phyloP scores from a whole-genome alignment of 1,139 yeast species.

The Zygotorulaspora mrakii region DNA sequence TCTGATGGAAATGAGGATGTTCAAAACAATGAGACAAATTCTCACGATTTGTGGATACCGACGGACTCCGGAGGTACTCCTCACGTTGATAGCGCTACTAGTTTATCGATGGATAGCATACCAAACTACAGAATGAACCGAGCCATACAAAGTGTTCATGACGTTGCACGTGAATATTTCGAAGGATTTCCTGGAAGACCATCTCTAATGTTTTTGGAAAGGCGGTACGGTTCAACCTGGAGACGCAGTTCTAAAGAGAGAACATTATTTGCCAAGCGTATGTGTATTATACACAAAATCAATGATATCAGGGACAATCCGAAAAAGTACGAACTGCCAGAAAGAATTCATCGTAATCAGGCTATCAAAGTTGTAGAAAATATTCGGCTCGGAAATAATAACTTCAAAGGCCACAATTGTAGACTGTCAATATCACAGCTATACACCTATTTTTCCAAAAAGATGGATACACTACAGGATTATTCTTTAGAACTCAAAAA shows the following conservation, averaged over 20 bases:
- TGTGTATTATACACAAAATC: constrained; percentile 28
- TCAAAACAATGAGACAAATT: not conserved
- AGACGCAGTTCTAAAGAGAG: constrained; percentile 29
- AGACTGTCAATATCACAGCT: constrained; percentile 27
- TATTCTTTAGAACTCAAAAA: constrained; percentile 23
- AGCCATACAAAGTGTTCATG: constrained; percentile 26
- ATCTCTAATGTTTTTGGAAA: constrained; percentile 28
- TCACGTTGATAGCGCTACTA: not conserved
- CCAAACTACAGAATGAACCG: constrained; percentile 26
- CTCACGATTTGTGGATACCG: constrained; percentile 26
- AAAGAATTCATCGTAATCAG: constrained; percentile 18
- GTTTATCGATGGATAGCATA: constrained; percentile 7
- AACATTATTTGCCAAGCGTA: constrained; percentile 31
- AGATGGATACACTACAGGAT: constrained; percentile 25
- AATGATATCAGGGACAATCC: constrained; percentile 26
- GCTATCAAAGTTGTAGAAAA: constrained; percentile 32
- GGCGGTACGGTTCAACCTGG: constrained; percentile 33
- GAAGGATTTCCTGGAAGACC: constrained; percentile 33
- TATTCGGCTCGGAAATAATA: constrained; percentile 31
- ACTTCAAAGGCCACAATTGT: constrained; percentile 21
- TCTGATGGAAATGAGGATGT: not conserved
- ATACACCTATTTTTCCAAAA: constrained; percentile 30
- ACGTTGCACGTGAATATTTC: constrained; percentile 32
- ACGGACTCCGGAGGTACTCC: not conserved
- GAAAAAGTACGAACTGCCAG: constrained; percentile 20